Evolutionary conservation across 352 stramenopile species (phyloP).

Genomic region (Phytophthora tubulina): DNA sequence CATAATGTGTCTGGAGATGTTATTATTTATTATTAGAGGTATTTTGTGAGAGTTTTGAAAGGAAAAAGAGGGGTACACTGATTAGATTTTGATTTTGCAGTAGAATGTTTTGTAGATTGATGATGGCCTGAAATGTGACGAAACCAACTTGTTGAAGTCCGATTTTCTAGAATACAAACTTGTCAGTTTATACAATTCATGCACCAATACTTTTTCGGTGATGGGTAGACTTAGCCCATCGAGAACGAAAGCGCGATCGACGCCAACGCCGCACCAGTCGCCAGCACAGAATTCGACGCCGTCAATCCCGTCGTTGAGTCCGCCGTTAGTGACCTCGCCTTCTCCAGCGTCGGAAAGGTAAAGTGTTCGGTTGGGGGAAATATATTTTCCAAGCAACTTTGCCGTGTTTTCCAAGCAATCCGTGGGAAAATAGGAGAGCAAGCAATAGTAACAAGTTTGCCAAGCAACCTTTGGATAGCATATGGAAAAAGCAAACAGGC

Average conservation of each 20-base stretch:
- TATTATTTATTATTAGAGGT: neutral
- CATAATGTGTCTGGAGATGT: neutral
- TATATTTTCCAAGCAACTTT: no score
- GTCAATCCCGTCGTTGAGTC: constrained; percentile 7
- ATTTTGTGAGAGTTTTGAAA: no score
- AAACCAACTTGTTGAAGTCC: neutral
- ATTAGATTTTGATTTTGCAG: no score
- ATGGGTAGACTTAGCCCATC: constrained; percentile 18
- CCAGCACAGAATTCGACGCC: constrained; percentile 19
- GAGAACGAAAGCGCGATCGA: constrained; percentile 30
- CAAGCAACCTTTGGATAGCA: no score
- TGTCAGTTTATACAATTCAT: no score
- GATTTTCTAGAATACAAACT: neutral
- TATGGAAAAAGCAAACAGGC: no score
- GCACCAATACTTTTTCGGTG: no score
- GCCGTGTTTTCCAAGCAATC: no score
- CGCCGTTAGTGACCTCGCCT: constrained; percentile 26
- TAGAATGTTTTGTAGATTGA: neutral
- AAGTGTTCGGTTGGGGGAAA: constrained; percentile 22
- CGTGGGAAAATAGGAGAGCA: no score
- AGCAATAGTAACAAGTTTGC: no score
- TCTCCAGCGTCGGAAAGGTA: constrained; percentile 50
- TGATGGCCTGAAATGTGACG: neutral
- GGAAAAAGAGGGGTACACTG: no score
- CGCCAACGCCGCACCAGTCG: constrained; percentile 5